Evolutionary conservation across 345 rosid genomes (phyloP), one percentile per base, ranked within the genome.

Genomic region (Erysimum cheiranthoides): DNA sequence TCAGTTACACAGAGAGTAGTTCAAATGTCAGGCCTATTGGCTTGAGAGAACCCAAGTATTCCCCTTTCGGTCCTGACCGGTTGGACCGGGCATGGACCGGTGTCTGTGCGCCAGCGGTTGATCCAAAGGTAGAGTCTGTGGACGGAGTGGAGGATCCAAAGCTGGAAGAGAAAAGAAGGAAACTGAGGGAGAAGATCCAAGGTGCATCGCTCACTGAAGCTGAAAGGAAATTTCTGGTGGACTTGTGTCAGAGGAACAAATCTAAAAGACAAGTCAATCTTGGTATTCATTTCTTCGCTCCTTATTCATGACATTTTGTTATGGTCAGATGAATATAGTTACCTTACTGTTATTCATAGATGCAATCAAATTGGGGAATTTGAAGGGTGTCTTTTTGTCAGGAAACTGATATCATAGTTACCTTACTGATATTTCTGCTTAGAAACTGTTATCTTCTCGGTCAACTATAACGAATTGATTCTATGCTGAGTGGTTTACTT

Each of bases 31-130:
- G 97, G 73, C 90, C 99, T 3, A 92, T 89, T 46, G 99, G 99
- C 6, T 81, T 95, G 34, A 83, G 99, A 79, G 97, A 92, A 74
- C 98, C 98, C 28, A 95, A 95, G 72, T 95, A 89, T 84, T 90
- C 98, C 4, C 98, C 99, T 0, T 92, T 95, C 14, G 97, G 99
- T 12, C 98, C 97, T 6, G 89, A 86, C 3, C 84, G 95, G 50
- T 45, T 93, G 64, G 84, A 85, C 83, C 84, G 96, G 56, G 83
- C 71, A 34, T 93, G 97, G 98, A 92, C 97, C 2, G 98, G 97
- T 6, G 94, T 93, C 2, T 91, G 92, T 42, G 97, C 97, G 3
- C 97, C 96, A 3, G 93, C 85, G 2, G 91, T 85, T 50, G 86
- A 88, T 47, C 89, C 84, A 35, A 89, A 83, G 79, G 85, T 84